A percentile compares a stretch with the other conserved stretches of the same genome.
These are phyloP conservation scores for Boletus rex-veris DNA, from an alignment of 768 basidiomycete species.

Conservation along the genomic window DNA sequence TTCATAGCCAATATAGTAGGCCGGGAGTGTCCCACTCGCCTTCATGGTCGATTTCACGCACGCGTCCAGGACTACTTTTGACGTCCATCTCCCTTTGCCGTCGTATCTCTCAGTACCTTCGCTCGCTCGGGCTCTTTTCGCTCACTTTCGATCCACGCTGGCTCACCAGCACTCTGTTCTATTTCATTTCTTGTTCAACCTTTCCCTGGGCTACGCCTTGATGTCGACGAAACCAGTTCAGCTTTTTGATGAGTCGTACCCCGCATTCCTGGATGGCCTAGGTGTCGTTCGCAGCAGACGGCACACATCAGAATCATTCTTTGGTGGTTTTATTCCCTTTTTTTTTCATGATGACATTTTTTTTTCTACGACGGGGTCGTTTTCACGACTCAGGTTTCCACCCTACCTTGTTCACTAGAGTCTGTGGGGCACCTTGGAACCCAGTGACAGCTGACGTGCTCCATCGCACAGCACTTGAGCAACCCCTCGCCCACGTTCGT, in stretches of 20 bases:
- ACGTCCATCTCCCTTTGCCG: background rate
- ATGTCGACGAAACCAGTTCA: constrained; percentile 9
- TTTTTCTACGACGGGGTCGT: background rate
- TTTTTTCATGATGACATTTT: background rate
- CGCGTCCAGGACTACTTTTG: background rate
- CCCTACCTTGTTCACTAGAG: no score
- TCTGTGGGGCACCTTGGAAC: no score
- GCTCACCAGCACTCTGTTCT: background rate
- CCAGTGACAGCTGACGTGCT: background rate
- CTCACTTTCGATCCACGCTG: no score
- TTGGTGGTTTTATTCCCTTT: background rate
- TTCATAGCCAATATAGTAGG: constrained; percentile 60
- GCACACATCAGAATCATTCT: background rate
- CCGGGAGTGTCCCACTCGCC: constrained; percentile 36
- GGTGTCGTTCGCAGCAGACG: background rate
- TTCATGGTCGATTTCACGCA: constrained; percentile 9
- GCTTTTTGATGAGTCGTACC: constrained; percentile 24
- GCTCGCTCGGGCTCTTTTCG: background rate
- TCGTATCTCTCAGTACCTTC: background rate
- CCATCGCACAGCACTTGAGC: background rate
- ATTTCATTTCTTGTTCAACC: background rate
- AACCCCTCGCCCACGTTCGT: constrained; percentile 9
- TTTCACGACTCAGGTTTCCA: no score
- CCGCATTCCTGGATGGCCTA: constrained; percentile 13
- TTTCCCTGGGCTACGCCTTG: background rate